Base-by-base conservation (phyloP, 257 asterid genomes). In the Misopates orontium region DNA sequence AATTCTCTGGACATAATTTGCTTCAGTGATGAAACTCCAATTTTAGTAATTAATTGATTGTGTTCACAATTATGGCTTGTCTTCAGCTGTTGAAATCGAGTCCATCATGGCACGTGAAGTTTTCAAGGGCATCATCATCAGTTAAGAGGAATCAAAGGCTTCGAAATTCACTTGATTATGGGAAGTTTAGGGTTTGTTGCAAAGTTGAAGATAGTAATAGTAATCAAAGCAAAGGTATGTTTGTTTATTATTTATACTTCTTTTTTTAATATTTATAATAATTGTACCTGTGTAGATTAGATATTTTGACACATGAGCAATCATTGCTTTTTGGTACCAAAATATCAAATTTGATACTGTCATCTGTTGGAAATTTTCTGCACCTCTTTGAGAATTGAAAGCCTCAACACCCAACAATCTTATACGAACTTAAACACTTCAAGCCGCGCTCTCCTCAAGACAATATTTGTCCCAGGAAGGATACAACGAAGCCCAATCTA, bases 1-100 rank as follows among this genome's bases (percentile, higher is more conserved):
- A 23, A 49, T 20, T 36, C 42, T 1, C 20, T 48, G 64, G 61
- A 69, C 75, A 71, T 64, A 24, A 68, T 12, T 11, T 41, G 18
- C 15, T 56, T 45, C 68, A 62, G 44, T 66, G 53, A 23, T 39
- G 59, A 31, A 72, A 44, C 22, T 64, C 59, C 24, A 23, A 28
- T 75, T 50, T 28, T 67, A 21, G 41, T 55, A 39, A 24, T 28
- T 41, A 25, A 71, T 12, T 12, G 5, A 31, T 57, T 52, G 3
- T 28, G 3, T 28, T 24, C 60, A 25, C 57, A 32, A n/a, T 40
- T 72, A 86, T 88, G 98, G 86, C 89, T 4, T 80, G 76, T 68
- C 68, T 86, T 52, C 95, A 84, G 82, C 75, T 89, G 58, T 44
- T 79, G 65, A 91, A 85, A 78, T 75, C 87, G 5, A 68, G 66